Percentiles rank a stretch among this genome's conserved stretches.
These are phyloP conservation scores for Eimeria falciformis DNA, from an alignment of 169 alveolate species.

Conservation along the genomic window DNA sequence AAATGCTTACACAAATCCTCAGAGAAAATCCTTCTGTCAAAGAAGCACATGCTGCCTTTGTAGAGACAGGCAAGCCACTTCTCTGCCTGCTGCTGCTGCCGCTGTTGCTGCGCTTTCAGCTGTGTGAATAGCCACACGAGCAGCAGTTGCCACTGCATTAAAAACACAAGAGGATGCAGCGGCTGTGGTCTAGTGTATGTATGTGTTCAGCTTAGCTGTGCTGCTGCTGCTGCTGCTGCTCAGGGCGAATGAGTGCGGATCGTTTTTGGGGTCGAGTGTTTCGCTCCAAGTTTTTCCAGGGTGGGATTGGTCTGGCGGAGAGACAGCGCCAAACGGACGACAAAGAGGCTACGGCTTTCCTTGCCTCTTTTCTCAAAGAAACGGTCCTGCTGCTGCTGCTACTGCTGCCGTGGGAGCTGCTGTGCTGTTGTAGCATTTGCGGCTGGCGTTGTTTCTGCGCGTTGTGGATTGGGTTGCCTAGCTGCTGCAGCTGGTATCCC, in stretches of 20 bases:
- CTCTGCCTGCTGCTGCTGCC: background rate
- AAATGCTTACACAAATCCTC: slow-evolving; percentile 50
- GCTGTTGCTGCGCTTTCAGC: background rate
- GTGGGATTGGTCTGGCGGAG: slow-evolving; percentile 46
- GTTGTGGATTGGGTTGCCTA: background rate
- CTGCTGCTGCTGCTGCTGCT: background rate
- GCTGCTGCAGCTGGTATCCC: background rate
- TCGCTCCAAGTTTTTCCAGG: slow-evolving; percentile 61
- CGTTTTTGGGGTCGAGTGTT: slow-evolving; percentile 56
- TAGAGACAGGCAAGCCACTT: slow-evolving; percentile 29
- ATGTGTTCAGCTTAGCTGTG: background rate
- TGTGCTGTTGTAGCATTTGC: background rate
- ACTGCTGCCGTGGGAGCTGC: background rate
- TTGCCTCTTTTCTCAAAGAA: slow-evolving; percentile 5
- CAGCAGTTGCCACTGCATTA: background rate
- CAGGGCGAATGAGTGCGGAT: slow-evolving; percentile 56
- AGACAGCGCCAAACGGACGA: slow-evolving; percentile 3
- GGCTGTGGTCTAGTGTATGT: too few species aligned
- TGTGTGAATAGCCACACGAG: background rate
- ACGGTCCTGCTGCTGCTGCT: slow-evolving; percentile 3
- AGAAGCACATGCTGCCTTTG: slow-evolving; percentile 33
- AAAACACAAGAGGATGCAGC: too few species aligned
- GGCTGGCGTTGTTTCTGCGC: background rate
- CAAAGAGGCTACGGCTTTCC: background rate
- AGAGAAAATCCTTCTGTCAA: slow-evolving; percentile 36